Base-by-base conservation (phyloP, 169 alveolate species). In the Plasmodium blacklocki region DNA sequence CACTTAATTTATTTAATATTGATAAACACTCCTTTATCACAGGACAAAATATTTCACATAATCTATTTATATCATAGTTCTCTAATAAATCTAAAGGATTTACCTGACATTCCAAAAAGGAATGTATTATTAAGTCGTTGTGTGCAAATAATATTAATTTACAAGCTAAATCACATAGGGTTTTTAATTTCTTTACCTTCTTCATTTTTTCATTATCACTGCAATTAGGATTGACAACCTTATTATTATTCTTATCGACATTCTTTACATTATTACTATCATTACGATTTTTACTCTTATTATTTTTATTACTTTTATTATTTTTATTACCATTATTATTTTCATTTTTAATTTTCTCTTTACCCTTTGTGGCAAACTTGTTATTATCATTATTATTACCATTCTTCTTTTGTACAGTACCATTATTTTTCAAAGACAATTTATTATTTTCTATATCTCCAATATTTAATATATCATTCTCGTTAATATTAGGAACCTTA, bases 81-180 rank as follows among this genome's bases (percentile, higher is more conserved):
- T 43, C 83, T 60, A 80, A 67, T 29, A 23, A 26, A 67, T 68
- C 83, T 29, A 19, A 43, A 7, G 90, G 90, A 23, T 80, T 67
- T 3, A 66, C 63, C 15, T 67, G 19, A 47, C 73, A 67, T 54
- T 58, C 76, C 18, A 80, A 52, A 54, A 80, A 67, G 29, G 90
- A 67, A 67, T 80, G 90, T 7, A 67, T 43, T 56, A 80, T 67
- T 68, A 80, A 21, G 54, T 80, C 90, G 58, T 62, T 62, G 21
- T 80, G 90, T 0, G 90, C 90, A 58, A 80, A 80, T 15, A 67
- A 12, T 52, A 80, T 68, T 67, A 80, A 71, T 49, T 54, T 80
- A 71, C 85, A 54, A 12, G 70, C 83, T 54, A 80, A 80, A 39
- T 80, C 83, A 14, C 43, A n/a, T 43, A 80, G 29, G 0, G 90